Conservation (phyloP, 495 filamentous ascomycete genomes). For the Apiosordaria backusii region DNA sequence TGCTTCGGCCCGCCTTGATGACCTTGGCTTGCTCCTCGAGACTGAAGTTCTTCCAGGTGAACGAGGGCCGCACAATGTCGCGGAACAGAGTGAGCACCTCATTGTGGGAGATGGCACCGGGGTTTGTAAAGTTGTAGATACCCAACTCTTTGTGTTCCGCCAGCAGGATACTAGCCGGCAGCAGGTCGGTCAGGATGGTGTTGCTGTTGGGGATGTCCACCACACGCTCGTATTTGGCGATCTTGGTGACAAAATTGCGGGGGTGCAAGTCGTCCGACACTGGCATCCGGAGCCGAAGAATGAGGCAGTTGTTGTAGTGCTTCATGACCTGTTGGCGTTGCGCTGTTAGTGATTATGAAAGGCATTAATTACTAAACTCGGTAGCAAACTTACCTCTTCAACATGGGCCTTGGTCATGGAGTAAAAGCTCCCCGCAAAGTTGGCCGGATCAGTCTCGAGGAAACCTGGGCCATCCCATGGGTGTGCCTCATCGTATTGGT, state of each 20-base stretch:
- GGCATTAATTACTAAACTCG: background rate
- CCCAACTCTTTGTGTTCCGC: slow-evolving; percentile 59
- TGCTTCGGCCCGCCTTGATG: slow-evolving; percentile 61
- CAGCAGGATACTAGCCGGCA: slow-evolving; percentile 57
- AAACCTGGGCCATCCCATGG: slow-evolving; percentile 57
- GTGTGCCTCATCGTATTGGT: slow-evolving; percentile 57
- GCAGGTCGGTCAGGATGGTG: slow-evolving; percentile 60
- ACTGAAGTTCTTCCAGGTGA: slow-evolving; percentile 64
- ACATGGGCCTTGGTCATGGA: slow-evolving; percentile 62
- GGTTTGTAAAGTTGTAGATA: slow-evolving; percentile 68
- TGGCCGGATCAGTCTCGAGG: slow-evolving; percentile 58
- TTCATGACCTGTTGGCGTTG: slow-evolving; percentile 49
- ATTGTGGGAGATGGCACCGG: slow-evolving; percentile 64
- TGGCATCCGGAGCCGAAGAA: slow-evolving; percentile 65
- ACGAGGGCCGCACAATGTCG: slow-evolving; percentile 56
- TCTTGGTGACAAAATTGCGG: slow-evolving; percentile 67
- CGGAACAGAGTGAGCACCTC: slow-evolving; percentile 61
- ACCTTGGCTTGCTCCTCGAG: slow-evolving; percentile 64
- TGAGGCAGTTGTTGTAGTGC: slow-evolving; percentile 55
- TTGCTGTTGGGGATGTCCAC: slow-evolving; percentile 67
- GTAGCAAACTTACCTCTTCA: slow-evolving; percentile 49
- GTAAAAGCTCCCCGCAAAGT: slow-evolving; percentile 65
- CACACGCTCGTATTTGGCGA: slow-evolving; percentile 58
- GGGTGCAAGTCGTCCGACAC: slow-evolving; percentile 63
- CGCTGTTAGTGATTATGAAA: slow-evolving; percentile 1